Conservation (phyloP, 1,139 yeast genomes). For the Hyphopichia pseudoburtonii region DNA sequence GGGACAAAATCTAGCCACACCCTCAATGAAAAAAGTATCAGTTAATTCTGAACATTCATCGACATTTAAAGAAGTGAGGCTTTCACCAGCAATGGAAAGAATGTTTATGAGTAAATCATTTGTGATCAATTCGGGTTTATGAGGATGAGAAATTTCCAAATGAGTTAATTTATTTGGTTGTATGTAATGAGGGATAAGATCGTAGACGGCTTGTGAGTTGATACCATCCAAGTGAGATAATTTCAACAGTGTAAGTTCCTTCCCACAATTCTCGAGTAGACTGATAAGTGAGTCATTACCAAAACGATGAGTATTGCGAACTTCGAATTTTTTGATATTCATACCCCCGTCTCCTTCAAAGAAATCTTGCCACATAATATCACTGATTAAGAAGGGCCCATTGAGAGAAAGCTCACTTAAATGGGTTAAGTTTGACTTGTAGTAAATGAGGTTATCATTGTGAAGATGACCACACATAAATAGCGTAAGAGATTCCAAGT, state of each 20-base stretch:
- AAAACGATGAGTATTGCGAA: slow-evolving; percentile 83
- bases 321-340: slow-evolving; percentile 48
- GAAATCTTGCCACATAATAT: slow-evolving; percentile 71
- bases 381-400: slow-evolving; percentile 86
- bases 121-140: slow-evolving; percentile 62
- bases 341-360: slow-evolving; percentile 46
- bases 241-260: slow-evolving; percentile 44
- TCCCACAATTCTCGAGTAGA: slow-evolving; percentile 63
- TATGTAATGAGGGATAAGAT: slow-evolving; percentile 64
- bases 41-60: slow-evolving; percentile 77
- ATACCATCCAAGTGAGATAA: slow-evolving; percentile 75
- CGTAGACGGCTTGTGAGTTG: slow-evolving; percentile 55
- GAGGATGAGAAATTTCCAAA: slow-evolving; percentile 71
- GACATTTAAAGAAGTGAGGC: slow-evolving; percentile 55
- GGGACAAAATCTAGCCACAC: slow-evolving; percentile 59
- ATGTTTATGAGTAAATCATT: slow-evolving; percentile 71
- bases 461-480: slow-evolving; percentile 94
- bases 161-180: slow-evolving; percentile 43
- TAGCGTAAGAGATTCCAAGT: slow-evolving; percentile 61
- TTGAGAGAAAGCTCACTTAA: slow-evolving; percentile 61
- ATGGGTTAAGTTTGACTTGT: slow-evolving; percentile 54
- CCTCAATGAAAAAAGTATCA: slow-evolving; percentile 59
- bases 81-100: slow-evolving; percentile 61
- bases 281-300: slow-evolving; percentile 63
- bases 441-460: slow-evolving; percentile 69